These are phyloP conservation scores for Daedaleopsis sinensis DNA, from an alignment of 768 basidiomycete species.

Conservation along the genomic window DNA sequence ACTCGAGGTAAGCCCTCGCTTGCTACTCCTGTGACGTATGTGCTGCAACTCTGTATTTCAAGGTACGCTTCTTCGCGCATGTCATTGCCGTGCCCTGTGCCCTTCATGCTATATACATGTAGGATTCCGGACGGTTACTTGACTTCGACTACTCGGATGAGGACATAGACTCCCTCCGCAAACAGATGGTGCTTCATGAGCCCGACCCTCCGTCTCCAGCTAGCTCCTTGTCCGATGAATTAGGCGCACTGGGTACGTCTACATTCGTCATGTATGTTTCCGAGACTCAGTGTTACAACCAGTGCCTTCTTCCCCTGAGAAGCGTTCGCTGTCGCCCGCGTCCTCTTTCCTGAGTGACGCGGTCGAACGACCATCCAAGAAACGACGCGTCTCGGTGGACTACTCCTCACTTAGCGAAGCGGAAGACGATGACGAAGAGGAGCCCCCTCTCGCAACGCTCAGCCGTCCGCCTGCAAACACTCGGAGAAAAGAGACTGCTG, in stretches of 20 bases:
- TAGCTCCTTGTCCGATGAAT: constrained; percentile 47
- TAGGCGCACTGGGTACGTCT: constrained; percentile 56
- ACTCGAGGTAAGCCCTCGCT: constrained; percentile 59
- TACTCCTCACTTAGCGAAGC: constrained; percentile 33
- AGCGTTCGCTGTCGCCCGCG: constrained; percentile 34
- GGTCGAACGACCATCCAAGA: constrained; percentile 31
- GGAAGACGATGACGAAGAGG: constrained; percentile 26
- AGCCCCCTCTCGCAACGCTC: constrained; percentile 26
- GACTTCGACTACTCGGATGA: constrained; percentile 80
- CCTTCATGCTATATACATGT: neutral
- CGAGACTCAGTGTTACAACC: neutral
- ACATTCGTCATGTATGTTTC: neutral
- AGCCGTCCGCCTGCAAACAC: neutral
- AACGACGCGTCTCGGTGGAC: constrained; percentile 28
- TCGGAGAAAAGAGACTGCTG: constrained; percentile 11
- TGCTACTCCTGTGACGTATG: neutral
- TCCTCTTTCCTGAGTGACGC: constrained; percentile 34
- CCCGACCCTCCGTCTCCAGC: constrained; percentile 53
- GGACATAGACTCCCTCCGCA: constrained; percentile 67
- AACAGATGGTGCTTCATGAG: constrained; percentile 64
- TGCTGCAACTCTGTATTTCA: neutral
- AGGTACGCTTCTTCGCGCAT: constrained; percentile 2
- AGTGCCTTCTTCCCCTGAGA: constrained; percentile 32
- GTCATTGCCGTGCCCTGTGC: neutral
- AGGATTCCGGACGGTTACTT: constrained; percentile 79